Evolutionary conservation across 768 basidiomycete genomes (phyloP).

Genomic region (Suillus fuscotomentosus): DNA sequence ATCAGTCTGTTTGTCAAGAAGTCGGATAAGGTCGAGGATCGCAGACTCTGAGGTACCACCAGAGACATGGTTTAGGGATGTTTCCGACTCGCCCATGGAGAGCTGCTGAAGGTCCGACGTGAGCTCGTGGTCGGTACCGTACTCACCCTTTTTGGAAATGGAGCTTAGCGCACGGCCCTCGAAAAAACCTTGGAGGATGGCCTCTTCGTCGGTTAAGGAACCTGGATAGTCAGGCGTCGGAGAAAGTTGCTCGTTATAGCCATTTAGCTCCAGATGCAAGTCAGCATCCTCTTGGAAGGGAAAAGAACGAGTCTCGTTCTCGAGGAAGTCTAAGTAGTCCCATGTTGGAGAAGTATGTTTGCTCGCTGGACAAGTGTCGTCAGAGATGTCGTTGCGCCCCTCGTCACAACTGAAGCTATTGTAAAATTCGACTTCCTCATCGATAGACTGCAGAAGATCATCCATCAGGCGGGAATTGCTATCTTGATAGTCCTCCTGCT

Average conservation of each 20-base stretch:
- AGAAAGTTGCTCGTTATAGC: neutral
- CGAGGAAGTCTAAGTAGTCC: neutral
- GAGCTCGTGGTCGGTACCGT: neutral
- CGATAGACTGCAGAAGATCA: neutral
- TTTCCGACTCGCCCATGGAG: neutral
- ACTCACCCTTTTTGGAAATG: neutral
- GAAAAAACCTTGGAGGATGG: neutral
- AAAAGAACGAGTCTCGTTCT: neutral
- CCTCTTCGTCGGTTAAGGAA: neutral
- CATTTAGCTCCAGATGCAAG: neutral
- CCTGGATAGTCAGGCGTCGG: neutral
- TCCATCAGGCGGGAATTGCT: neutral
- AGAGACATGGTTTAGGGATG: neutral
- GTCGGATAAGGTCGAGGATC: constrained; percentile 1
- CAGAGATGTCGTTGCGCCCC: neutral
- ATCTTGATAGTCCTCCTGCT: neutral
- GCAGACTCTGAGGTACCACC: neutral
- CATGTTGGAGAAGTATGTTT: neutral
- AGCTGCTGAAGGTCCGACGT: neutral
- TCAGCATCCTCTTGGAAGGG: neutral
- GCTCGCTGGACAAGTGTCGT: neutral
- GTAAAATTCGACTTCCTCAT: neutral
- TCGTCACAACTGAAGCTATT: neutral
- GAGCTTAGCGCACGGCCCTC: neutral
- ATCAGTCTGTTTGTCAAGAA: neutral